Conservation (phyloP, 176 grass and related monocot genomes). For the Oryza glumipatula region DNA sequence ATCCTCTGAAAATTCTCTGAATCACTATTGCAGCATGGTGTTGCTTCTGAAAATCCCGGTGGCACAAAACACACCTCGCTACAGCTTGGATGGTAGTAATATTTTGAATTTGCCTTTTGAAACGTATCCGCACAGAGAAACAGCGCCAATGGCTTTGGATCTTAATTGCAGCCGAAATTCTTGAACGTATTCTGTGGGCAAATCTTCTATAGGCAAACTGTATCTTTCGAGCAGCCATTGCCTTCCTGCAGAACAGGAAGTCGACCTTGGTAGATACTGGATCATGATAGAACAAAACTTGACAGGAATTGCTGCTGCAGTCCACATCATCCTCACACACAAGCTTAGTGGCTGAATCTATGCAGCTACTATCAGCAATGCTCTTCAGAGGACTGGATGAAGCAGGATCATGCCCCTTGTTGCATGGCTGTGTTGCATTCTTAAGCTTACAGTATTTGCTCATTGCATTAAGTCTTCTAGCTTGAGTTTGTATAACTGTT, state of each 20-base stretch:
- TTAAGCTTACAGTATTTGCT: constrained; percentile 46
- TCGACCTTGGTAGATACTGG: constrained; percentile 8
- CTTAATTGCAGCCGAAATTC: constrained; percentile 49
- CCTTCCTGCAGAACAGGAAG: constrained; percentile 29
- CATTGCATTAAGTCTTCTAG: constrained; percentile 46
- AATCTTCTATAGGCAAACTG: constrained; percentile 58
- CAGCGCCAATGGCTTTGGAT: constrained; percentile 65
- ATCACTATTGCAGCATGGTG: constrained; percentile 42
- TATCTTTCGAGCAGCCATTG: constrained; percentile 58
- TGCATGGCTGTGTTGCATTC: constrained; percentile 17
- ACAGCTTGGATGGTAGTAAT: constrained; percentile 48
- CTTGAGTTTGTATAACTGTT: constrained; percentile 52
- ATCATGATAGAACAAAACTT: constrained; percentile 19
- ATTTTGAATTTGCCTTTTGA: constrained; percentile 46
- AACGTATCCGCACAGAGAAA: constrained; percentile 40
- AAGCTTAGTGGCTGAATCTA: constrained; percentile 27
- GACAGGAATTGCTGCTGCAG: constrained; percentile 17
- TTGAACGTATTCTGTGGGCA: constrained; percentile 25
- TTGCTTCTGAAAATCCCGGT: constrained; percentile 21
- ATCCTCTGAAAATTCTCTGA: constrained; percentile 52
- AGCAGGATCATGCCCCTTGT: not conserved
- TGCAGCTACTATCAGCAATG: constrained; percentile 16
- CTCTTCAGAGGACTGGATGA: not conserved
- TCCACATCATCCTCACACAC: constrained; percentile 5
- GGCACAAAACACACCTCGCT: constrained; percentile 40